Percentiles rank a stretch among this genome's conserved stretches.
Conservation (phyloP, 768 basidiomycete species). For the Hericium erinaceus region DNA sequence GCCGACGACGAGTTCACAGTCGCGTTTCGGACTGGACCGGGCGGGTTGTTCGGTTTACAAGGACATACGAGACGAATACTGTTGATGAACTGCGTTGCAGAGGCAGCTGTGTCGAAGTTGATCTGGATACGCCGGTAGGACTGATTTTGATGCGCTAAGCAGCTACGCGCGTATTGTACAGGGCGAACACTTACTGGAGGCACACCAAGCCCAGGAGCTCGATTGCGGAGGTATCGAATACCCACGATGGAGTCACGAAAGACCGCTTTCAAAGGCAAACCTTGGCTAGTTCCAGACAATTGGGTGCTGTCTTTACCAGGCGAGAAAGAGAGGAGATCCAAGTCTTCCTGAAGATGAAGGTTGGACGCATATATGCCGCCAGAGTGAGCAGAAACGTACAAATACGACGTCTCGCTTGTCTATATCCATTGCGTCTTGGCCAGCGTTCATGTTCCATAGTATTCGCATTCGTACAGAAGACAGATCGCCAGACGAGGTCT, state of each 20-base stretch:
- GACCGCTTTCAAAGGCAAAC: conserved; percentile 71
- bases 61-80: conserved; percentile 62
- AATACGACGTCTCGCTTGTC: conserved; percentile 54
- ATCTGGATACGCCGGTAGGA: conserved; percentile 70
- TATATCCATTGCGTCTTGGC: conserved; percentile 25
- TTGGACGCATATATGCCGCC: background rate
- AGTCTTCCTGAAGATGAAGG: conserved; percentile 48
- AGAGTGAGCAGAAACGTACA: conserved; percentile 33
- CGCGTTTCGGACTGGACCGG: conserved; percentile 12
- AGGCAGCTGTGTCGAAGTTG: conserved; percentile 43
- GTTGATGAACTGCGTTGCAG: conserved; percentile 50
- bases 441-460: conserved; percentile 46
- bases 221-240: conserved; percentile 60
- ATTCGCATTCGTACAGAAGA: conserved; percentile 60
- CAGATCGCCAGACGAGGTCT: conserved; percentile 33
- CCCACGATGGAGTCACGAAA: conserved; percentile 68
- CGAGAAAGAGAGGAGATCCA: conserved; percentile 67
- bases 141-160: conserved; percentile 26
- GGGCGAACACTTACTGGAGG: background rate
- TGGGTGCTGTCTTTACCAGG: conserved; percentile 18
- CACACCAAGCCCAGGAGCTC: conserved; percentile 1
- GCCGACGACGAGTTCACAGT: conserved; percentile 9
- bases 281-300: conserved; percentile 29
- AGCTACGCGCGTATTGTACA: background rate
- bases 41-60: conserved; percentile 50